phyloP scores from a whole-genome alignment of 805 yeast genomes.

The Priceomyces haplophilus region DNA sequence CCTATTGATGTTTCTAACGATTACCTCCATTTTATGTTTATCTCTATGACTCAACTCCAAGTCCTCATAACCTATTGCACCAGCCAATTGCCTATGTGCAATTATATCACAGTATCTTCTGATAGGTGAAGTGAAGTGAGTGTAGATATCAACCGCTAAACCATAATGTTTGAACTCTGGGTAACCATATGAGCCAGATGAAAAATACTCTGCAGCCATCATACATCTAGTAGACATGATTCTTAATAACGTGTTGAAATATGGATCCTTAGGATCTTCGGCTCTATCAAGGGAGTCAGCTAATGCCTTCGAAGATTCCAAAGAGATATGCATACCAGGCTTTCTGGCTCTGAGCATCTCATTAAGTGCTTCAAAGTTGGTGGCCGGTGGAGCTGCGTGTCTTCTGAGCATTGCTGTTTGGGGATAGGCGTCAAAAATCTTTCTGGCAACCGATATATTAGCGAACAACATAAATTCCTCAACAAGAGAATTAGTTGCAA shows the following conservation, averaged over 20 bases:
- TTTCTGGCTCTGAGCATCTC: slow-evolving; percentile 85
- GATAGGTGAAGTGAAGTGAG: slow-evolving; percentile 98
- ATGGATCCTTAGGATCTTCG: slow-evolving; percentile 77
- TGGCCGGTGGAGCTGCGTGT: slow-evolving; percentile 95
- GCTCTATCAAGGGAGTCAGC: slow-evolving; percentile 94
- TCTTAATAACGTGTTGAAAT: slow-evolving; percentile 88
- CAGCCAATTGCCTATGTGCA: slow-evolving; percentile 96
- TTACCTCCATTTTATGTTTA: slow-evolving; percentile 82
- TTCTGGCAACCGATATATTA: slow-evolving; percentile 91
- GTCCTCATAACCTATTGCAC: slow-evolving; percentile 93
- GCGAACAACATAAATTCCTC: slow-evolving; percentile 99
- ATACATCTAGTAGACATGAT: slow-evolving; percentile 98
- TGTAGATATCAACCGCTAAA: slow-evolving; percentile 93
- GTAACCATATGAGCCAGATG: slow-evolving; percentile 84
- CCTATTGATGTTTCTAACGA: slow-evolving; percentile 84
- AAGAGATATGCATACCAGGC: slow-evolving; percentile 61
- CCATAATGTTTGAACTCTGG: slow-evolving; percentile 96
- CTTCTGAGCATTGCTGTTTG: slow-evolving; percentile 98
- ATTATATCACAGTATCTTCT: slow-evolving; percentile 97
- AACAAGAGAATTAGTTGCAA: slow-evolving; percentile 92
- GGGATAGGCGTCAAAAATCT: slow-evolving; percentile 88
- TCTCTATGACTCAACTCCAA: slow-evolving; percentile 81
- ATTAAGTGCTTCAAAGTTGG: slow-evolving; percentile 85
- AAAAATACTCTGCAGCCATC: slow-evolving; percentile 98
- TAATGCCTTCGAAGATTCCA: slow-evolving; percentile 83